Conservation (phyloP, 2,329 filamentous ascomycete genomes). For the Venturia aucupariae region DNA sequence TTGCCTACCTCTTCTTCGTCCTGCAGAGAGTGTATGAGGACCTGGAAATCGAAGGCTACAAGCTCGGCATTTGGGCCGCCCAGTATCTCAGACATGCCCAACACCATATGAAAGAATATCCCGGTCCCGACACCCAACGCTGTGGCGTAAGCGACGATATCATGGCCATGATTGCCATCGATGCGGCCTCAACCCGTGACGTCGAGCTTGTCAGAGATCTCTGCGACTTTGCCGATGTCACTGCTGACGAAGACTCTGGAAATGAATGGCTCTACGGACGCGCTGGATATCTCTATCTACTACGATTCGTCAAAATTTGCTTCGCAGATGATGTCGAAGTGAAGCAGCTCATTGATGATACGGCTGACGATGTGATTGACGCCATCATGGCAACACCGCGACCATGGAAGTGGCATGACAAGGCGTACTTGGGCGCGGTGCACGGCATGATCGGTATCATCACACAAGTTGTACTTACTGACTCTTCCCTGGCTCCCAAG, state of each 20-base stretch:
- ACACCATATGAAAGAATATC: conserved; percentile 39
- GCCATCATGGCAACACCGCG: conserved; percentile 47
- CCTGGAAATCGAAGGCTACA: conserved; percentile 36
- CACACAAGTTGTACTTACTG: conserved; percentile 56
- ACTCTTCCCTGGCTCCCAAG: conserved; percentile 44
- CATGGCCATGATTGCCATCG: conserved; percentile 40
- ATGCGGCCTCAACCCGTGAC: conserved; percentile 41
- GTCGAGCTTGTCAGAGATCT: conserved; percentile 39
- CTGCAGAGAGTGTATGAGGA: conserved; percentile 41
- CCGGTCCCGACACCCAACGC: conserved; percentile 35
- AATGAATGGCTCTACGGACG: conserved; percentile 60
- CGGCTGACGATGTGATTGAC: conserved; percentile 48
- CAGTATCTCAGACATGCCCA: conserved; percentile 43
- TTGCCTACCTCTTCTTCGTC: conserved; percentile 42
- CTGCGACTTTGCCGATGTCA: conserved; percentile 42
- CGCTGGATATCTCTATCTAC: conserved; percentile 58
- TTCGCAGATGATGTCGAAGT: conserved; percentile 42
- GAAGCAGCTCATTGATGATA: conserved; percentile 43
- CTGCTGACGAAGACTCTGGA: conserved; percentile 36
- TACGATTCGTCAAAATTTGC: conserved; percentile 52
- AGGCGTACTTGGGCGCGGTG: conserved; percentile 54
- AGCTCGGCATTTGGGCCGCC: conserved; percentile 40
- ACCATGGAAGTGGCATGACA: conserved; percentile 57
- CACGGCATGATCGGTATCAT: conserved; percentile 63
- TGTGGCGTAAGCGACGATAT: conserved; percentile 44